Conservation (phyloP, 192 early-diverging fungal species). For the Coemansia reversa region DNA sequence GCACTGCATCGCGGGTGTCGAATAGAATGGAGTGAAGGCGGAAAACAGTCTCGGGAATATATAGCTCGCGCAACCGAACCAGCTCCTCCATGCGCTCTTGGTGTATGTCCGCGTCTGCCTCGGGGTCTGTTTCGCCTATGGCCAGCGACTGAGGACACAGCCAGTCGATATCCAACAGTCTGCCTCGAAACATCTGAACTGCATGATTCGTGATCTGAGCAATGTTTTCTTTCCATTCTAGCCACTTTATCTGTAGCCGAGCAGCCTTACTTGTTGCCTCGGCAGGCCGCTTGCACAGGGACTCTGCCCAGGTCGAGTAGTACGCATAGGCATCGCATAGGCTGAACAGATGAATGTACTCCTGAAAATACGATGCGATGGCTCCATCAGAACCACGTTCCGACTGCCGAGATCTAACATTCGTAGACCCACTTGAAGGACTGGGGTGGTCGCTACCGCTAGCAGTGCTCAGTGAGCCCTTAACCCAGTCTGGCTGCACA, state of each 20-base stretch:
- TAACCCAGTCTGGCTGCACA: constrained; percentile 48
- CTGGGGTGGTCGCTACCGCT: not conserved
- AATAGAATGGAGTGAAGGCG: constrained; percentile 68
- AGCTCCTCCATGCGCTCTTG: constrained; percentile 44
- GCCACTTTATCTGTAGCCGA: constrained; percentile 27
- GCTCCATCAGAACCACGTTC: not conserved
- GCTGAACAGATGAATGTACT: constrained; percentile 52
- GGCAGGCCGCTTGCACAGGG: constrained; percentile 32
- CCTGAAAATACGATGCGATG: constrained; percentile 29
- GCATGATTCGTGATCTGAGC: constrained; percentile 21
- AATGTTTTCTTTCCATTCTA: constrained; percentile 39
- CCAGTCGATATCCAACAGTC: constrained; percentile 42
- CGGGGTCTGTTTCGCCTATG: constrained; percentile 8
- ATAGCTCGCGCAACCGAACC: constrained; percentile 53
- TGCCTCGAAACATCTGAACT: constrained; percentile 34
- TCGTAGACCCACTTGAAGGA: not conserved
- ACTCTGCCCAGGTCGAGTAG: constrained; percentile 47
- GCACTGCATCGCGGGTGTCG: constrained; percentile 59
- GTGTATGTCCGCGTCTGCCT: not conserved
- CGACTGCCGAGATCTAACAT: not conserved
- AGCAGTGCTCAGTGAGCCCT: constrained; percentile 5
- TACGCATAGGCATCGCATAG: constrained; percentile 47
- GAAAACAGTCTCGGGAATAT: constrained; percentile 67
- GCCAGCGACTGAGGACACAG: constrained; percentile 28
- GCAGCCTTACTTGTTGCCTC: constrained; percentile 3